Base-by-base conservation (phyloP, 768 basidiomycete genomes). In the Mrakia gelida region DNA sequence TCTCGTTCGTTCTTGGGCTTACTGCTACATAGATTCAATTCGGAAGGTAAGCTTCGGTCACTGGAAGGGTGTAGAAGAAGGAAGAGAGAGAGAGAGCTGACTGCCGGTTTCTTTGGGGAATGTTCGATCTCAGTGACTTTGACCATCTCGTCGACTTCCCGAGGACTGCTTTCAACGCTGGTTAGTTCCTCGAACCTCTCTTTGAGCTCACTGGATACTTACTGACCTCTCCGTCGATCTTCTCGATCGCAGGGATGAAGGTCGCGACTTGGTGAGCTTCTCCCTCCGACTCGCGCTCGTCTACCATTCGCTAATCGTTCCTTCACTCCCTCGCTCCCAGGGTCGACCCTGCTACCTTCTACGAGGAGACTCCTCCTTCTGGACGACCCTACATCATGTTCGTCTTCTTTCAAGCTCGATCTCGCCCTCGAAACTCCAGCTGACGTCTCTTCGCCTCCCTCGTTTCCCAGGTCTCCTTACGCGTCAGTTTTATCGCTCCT, bases 351-450 rank as follows among this genome's bases (percentile, higher is more conserved):
- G 67, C 67, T 30, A 79, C 80, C 3, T 79, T 79, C 68, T 81
- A 80, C 73, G 80, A 81, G 32, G 65, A 75, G 52, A 28, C 43
- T 8, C 79, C 81, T 18, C 76, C 81, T 18, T 65, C 71, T 41
- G 77, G 75, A 2, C 41, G 81, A 8, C 82, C 82, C 0, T 82
- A 56, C 78, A 82, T 82, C 80, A 82, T 82, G 82, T 78, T 61
- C 56, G 52, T 61, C 21, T 23, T 13, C 28, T 28, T 45, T 56
- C 49, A 16, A 21, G 18, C 52, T 73, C 26, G 49, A 34, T 45
- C 70, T 32, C 16, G 9, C 9, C 28, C 16, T 26, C 13, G 8
- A 52, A 4, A 28, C 16, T 18, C 9, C 49, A 52, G 30, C 71
- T 49, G 71, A 73, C 52, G 15, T 38, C 45, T 10, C 28, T n/a